Percentiles rank a stretch among this genome's conserved stretches.
Conservation (phyloP, 2,329 filamentous ascomycete genomes). For the Xylaria sp. region DNA sequence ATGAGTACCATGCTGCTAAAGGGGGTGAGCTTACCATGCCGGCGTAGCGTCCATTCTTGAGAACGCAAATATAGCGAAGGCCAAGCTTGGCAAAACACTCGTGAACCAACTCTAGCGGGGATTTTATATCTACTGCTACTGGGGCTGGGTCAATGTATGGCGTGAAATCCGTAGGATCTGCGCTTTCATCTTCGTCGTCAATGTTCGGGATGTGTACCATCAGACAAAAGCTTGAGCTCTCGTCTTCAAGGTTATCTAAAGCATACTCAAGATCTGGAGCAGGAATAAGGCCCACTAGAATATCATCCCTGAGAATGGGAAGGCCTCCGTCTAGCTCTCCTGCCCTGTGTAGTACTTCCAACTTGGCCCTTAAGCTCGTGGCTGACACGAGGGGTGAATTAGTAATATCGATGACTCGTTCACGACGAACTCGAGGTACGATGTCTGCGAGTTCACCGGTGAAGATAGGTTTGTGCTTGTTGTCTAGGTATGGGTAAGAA, state of each 20-base stretch:
- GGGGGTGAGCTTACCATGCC: constrained; percentile 75
- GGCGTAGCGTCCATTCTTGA: constrained; percentile 84
- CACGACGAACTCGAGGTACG: constrained; percentile 76
- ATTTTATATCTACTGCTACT: constrained; percentile 86
- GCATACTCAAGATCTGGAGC: constrained; percentile 94
- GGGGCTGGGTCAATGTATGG: constrained; percentile 92
- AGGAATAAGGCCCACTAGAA: constrained; percentile 90
- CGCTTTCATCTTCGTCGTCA: constrained; percentile 69
- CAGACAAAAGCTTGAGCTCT: constrained; percentile 78
- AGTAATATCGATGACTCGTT: constrained; percentile 89
- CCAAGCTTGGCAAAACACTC: constrained; percentile 97
- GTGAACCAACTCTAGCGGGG: constrained; percentile 93
- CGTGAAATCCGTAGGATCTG: constrained; percentile 85
- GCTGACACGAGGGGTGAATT: constrained; percentile 83
- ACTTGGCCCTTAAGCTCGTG: constrained; percentile 78
- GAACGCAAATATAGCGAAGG: constrained; percentile 89
- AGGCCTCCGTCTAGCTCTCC: constrained; percentile 94
- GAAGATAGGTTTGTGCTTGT: constrained; percentile 92
- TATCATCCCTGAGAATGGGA: constrained; percentile 81
- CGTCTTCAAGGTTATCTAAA: constrained; percentile 83
- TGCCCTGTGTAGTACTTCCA: constrained; percentile 82
- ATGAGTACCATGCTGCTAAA: constrained; percentile 28
- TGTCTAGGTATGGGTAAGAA: constrained; percentile 96
- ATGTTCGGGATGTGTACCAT: constrained; percentile 77
- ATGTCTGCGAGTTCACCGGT: constrained; percentile 90